Base-by-base conservation (phyloP, 2,329 filamentous ascomycete species). In the Aspergillus hiratsukae region DNA sequence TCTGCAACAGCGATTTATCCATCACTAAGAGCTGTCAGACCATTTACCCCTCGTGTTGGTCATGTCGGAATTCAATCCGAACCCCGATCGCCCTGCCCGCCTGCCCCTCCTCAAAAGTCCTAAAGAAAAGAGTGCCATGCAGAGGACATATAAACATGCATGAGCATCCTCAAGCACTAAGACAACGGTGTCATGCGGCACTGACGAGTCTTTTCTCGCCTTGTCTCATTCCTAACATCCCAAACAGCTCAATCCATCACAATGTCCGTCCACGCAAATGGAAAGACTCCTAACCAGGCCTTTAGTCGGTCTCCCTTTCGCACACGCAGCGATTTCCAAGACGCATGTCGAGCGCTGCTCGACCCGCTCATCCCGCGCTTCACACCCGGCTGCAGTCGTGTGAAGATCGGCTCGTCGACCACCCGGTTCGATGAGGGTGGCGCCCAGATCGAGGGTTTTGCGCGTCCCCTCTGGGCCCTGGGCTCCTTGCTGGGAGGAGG, bases 401-500 rank as follows among this genome's bases (percentile, higher is more conserved):
- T 91, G 49, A 85, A 84, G 65, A 82, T 87, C 25, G 88, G 88
- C 4, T 83, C 82, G 14, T 90, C 88, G 0, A 88, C 87, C 19
- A 89, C 90, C 21, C 80, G 88, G 27, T 92, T 91, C 70, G 89
- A 92, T 68, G 86, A 90, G 70, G 83, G 85, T 1, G 89, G 87
- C 8, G 88, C 88, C 1, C 88, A 91, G 67, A 82, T 92, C 35
- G 89, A 93, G 73, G 88, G 88, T 25, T 86, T 87, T 66, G 87
- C 86, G 48, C 83, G 89, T 1, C 89, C 89, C 0, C 78, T 92
- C 51, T 92, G 89, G 89, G 89, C 85, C 1, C 74, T 92, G 19
- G 86, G 87, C 3, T 84, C 86, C 17, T 76, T 92, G 17, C 76
- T 92, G 6, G 88, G 85, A 7, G 88, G 89, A 7, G 84, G 83